Conservation (phyloP, 306 rosid genomes). For the Argentina anserina region DNA sequence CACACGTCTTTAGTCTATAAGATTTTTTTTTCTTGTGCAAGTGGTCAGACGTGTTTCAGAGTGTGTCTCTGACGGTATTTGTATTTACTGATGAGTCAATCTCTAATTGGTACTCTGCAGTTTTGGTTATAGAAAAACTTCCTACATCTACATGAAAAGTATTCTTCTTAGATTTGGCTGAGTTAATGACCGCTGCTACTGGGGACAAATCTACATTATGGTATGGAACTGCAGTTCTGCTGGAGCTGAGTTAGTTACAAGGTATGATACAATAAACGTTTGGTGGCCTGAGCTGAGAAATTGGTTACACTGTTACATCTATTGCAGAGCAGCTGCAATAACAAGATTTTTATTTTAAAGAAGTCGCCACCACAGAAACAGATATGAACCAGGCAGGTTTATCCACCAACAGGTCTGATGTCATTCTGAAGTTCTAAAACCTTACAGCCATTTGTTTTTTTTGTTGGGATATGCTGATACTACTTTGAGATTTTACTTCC, state of each 20-base stretch:
- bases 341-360: slow-evolving; percentile 39
- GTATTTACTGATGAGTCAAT: too few species aligned
- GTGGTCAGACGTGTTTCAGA: too few species aligned
- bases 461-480: neutral
- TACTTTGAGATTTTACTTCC: neutral
- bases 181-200: too few species aligned
- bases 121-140: too few species aligned
- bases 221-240: slow-evolving; percentile 77
- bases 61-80: too few species aligned
- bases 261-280: too few species aligned
- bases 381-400: slow-evolving; percentile 38
- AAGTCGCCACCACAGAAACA: slow-evolving; percentile 24
- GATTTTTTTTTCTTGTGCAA: too few species aligned
- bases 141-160: too few species aligned
- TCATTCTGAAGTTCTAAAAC: neutral
- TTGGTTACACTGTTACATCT: slow-evolving; percentile 6
- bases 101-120: too few species aligned
- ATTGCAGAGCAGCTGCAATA: slow-evolving; percentile 68
- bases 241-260: slow-evolving; percentile 51
- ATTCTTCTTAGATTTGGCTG: too few species aligned
- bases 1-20: too few species aligned
- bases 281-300: slow-evolving; percentile 8
- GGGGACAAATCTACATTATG: slow-evolving; percentile 38
- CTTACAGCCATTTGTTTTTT: neutral
- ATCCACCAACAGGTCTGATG: slow-evolving; percentile 45